phyloP scores from a whole-genome alignment of 768 basidiomycete species.

The Exidia glandulosa region DNA sequence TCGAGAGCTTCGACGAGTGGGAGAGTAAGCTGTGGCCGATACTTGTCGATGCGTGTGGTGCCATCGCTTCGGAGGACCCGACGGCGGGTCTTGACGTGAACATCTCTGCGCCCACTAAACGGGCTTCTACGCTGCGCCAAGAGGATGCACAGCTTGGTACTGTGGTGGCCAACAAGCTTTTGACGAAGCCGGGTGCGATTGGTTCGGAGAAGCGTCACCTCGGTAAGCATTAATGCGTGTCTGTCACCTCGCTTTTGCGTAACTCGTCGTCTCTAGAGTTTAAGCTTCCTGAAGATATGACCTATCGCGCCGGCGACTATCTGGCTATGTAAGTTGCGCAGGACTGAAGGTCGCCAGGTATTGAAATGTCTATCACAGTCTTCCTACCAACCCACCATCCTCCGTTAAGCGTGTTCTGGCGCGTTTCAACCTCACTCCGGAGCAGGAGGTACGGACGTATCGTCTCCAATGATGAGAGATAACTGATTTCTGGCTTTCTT shows the following conservation, averaged over 20 bases:
- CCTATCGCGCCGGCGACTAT: constrained; percentile 36
- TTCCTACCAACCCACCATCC: constrained; percentile 30
- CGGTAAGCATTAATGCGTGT: constrained; percentile 13
- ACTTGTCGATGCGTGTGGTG: constrained; percentile 21
- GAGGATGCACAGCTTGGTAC: constrained; percentile 26
- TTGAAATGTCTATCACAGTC: constrained; percentile 12
- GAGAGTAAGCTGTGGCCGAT: constrained; percentile 27
- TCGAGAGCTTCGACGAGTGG: constrained; percentile 34
- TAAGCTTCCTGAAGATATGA: constrained; percentile 26
- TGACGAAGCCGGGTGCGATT: constrained; percentile 27
- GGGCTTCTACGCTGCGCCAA: constrained; percentile 28
- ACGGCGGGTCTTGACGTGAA: constrained; percentile 9
- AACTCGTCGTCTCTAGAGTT: constrained; percentile 20
- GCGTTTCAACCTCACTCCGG: constrained; percentile 26
- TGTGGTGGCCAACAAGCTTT: constrained; percentile 27
- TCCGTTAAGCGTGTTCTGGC: constrained; percentile 29
- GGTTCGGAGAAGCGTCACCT: constrained; percentile 35
- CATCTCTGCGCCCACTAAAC: constrained; percentile 10
- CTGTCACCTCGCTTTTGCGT: neutral
- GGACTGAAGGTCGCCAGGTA: neutral
- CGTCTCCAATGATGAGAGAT: neutral
- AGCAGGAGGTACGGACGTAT: constrained; percentile 24
- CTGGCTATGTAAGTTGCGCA: constrained; percentile 27
- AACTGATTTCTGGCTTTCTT: neutral
- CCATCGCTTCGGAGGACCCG: constrained; percentile 11